phyloP scores from a whole-genome alignment of 1,139 yeast species.

The Pichia sp. region DNA sequence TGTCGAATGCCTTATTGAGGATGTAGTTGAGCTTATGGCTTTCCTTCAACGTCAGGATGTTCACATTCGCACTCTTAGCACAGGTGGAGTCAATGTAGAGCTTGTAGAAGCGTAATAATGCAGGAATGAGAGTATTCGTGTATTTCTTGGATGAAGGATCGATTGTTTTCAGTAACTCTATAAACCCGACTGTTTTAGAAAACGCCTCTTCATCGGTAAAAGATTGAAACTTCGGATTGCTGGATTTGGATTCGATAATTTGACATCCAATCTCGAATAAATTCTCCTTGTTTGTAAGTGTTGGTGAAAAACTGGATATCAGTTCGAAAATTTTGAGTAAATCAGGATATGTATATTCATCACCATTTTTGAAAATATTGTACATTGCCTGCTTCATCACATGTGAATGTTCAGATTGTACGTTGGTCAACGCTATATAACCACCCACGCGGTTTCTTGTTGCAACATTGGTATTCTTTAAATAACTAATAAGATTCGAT shows the following conservation, averaged over 20 bases:
- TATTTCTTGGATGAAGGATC: slow-evolving; percentile 7
- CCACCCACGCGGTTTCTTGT: slow-evolving; percentile 16
- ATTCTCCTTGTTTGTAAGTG: slow-evolving; percentile 7
- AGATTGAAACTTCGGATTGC: not conserved
- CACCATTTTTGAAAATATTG: not conserved
- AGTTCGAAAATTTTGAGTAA: slow-evolving; percentile 12
- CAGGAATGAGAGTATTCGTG: slow-evolving; percentile 3
- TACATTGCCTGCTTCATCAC: slow-evolving; percentile 8
- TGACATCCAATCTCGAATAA: slow-evolving; percentile 7
- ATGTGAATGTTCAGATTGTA: slow-evolving; percentile 13
- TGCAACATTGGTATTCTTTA: not conserved
- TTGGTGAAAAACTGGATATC: slow-evolving; percentile 13
- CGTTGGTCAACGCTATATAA: slow-evolving; percentile 10
- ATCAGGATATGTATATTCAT: slow-evolving; percentile 3
- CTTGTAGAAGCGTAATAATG: too few species aligned
- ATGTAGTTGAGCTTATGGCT: slow-evolving; percentile 39
- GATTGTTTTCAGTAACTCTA: slow-evolving; percentile 6
- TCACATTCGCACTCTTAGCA: not conserved
- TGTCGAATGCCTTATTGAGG: slow-evolving; percentile 17
- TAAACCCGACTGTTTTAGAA: slow-evolving; percentile 6
- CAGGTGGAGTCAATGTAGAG: too few species aligned
- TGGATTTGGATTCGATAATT: slow-evolving; percentile 1
- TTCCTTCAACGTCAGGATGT: not conserved
- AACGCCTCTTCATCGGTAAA: not conserved
- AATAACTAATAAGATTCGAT: slow-evolving; percentile 1